Conservation (phyloP, 2,329 filamentous ascomycete species). For the Beauveria pseudobassiana region DNA sequence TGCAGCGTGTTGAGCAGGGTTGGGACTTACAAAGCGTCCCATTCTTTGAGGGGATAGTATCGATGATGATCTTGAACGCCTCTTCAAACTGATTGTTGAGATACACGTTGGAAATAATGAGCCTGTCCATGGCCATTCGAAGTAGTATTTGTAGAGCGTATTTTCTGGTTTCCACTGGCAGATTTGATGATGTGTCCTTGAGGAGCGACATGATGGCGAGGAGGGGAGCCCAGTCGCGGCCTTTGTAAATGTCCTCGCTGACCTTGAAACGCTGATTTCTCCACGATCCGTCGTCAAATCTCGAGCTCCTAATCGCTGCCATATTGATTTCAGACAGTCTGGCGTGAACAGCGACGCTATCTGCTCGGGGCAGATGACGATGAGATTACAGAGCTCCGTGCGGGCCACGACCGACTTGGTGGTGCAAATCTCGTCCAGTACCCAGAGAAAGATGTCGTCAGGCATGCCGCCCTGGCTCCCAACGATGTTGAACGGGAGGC, state of each 20-base stretch:
- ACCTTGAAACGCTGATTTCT: conserved; percentile 17
- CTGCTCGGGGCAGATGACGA: conserved; percentile 37
- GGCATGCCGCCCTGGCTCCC: conserved; percentile 36
- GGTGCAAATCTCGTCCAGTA: conserved; percentile 50
- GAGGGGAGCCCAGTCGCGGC: conserved; percentile 40
- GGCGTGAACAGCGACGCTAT: conserved; percentile 37
- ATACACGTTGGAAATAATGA: conserved; percentile 37
- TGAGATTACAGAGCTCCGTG: conserved; percentile 52
- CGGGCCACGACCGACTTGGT: conserved; percentile 50
- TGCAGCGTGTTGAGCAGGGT: neutral
- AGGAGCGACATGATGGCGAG: conserved; percentile 37
- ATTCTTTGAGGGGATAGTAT: conserved; percentile 30
- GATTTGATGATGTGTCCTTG: conserved; percentile 25
- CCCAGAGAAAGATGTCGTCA: conserved; percentile 60
- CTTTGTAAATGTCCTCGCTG: conserved; percentile 22
- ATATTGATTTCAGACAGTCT: conserved; percentile 42
- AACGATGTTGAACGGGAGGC: conserved; percentile 48
- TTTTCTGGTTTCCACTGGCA: conserved; percentile 28
- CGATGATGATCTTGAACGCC: conserved; percentile 36
- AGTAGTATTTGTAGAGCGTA: conserved; percentile 41
- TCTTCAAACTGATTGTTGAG: conserved; percentile 33
- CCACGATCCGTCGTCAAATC: conserved; percentile 33
- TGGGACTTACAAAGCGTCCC: conserved; percentile 35
- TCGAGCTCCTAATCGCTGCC: conserved; percentile 50
- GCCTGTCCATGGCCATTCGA: conserved; percentile 46